Conservation (phyloP, 306 rosid genomes). For the Quercus berberidifolia region DNA sequence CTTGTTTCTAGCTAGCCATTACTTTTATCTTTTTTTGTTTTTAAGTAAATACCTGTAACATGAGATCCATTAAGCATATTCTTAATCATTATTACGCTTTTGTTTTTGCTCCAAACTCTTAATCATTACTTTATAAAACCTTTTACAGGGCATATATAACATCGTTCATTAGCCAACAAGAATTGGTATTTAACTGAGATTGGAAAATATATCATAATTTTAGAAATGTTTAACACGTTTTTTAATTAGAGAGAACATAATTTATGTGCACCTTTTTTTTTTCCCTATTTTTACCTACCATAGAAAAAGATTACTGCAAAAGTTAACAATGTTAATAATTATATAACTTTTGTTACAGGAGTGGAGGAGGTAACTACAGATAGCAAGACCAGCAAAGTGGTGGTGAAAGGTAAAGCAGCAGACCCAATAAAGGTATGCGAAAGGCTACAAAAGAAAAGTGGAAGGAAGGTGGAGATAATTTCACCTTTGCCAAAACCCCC, state of each 20-base stretch:
- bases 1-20: not conserved
- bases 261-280: too few relatives aligned
- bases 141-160: too few relatives aligned
- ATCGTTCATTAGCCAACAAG: too few relatives aligned
- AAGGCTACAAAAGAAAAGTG: slow-evolving; percentile 88
- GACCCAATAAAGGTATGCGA: slow-evolving; percentile 84
- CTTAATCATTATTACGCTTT: too few relatives aligned
- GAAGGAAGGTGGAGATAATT: slow-evolving; percentile 76
- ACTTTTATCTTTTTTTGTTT: too few relatives aligned
- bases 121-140: too few relatives aligned
- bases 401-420: slow-evolving; percentile 85
- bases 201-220: too few relatives aligned
- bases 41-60: too few relatives aligned
- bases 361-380: slow-evolving; percentile 81
- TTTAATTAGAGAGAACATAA: not conserved
- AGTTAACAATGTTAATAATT: not conserved
- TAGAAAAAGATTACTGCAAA: not conserved
- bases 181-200: too few relatives aligned
- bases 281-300: not conserved
- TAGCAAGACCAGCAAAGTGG: slow-evolving; percentile 67
- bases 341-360: slow-evolving; percentile 30
- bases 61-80: too few relatives aligned
- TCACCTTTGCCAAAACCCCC: slow-evolving; percentile 86
- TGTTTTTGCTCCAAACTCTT: too few relatives aligned
- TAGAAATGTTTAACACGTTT: slow-evolving; percentile 4